phyloP scores from a whole-genome alignment of 164 flowering plant genomes.

The Pachysandra terminalis region DNA sequence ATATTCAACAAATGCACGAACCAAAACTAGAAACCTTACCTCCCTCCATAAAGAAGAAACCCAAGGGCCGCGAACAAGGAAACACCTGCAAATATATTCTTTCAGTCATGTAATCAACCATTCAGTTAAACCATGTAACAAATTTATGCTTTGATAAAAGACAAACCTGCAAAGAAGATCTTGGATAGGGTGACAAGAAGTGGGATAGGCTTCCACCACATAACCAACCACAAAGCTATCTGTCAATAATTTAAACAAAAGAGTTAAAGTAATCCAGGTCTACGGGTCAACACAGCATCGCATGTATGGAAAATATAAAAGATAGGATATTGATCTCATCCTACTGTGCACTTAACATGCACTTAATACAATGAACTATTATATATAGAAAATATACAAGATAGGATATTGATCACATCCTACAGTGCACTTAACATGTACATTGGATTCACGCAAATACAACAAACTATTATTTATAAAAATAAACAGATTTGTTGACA shows the following conservation, averaged over 20 bases:
- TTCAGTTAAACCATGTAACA: neutral
- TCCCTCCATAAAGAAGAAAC: constrained; percentile 95
- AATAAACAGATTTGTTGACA: too few relatives aligned
- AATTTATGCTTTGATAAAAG: neutral
- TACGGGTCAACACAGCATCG: too few relatives aligned
- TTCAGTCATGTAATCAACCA: neutral
- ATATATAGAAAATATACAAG: too few relatives aligned
- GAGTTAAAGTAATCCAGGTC: neutral
- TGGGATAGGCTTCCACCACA: constrained; percentile 82
- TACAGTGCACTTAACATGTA: too few relatives aligned
- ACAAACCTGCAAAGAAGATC: constrained; percentile 82
- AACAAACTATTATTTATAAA: too few relatives aligned
- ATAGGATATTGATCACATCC: too few relatives aligned
- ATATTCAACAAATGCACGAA: neutral
- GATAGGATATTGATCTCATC: too few relatives aligned
- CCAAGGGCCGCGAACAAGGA: constrained; percentile 94
- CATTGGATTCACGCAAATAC: too few relatives aligned
- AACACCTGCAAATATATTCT: constrained; percentile 49
- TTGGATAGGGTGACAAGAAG: constrained; percentile 56
- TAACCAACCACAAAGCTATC: constrained; percentile 80
- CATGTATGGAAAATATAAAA: too few relatives aligned
- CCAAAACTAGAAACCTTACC: constrained; percentile 35
- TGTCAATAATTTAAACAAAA: constrained; percentile 31
- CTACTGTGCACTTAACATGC: too few relatives aligned
- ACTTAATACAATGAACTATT: too few relatives aligned